These are phyloP conservation scores for Chlamydomonas sphaeroides DNA, from an alignment of 139 green algal genomes.

Conservation along the genomic window DNA sequence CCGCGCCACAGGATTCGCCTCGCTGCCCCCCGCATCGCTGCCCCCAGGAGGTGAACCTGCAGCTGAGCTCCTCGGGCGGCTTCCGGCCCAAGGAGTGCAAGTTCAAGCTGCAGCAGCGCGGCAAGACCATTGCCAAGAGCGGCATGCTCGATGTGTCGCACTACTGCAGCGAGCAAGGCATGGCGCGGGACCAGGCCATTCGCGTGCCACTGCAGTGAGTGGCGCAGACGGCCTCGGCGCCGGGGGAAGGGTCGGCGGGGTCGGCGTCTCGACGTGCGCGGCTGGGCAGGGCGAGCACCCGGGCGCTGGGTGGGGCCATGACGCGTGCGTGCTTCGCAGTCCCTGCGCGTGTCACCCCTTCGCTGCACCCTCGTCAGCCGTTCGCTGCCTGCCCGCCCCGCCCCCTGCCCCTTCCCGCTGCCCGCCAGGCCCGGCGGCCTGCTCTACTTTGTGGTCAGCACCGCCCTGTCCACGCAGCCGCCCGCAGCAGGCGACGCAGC, in stretches of 20 bases:
- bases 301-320: no score
- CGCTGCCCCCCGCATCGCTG: neutral
- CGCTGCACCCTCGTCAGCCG: no score
- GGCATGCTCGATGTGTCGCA: slow-evolving; percentile 17
- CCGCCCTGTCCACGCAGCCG: neutral
- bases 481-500: neutral
- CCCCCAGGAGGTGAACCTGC: neutral
- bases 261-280: no score
- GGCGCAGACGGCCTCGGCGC: neutral
- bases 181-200: neutral
- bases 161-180: slow-evolving; percentile 30
- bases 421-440: slow-evolving; percentile 6
- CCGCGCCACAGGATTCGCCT: no score
- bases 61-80: neutral
- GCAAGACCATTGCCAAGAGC: slow-evolving; percentile 39
- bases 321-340: no score
- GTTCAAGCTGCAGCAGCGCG: slow-evolving; percentile 16
- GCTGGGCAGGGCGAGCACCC: no score
- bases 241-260: no score
- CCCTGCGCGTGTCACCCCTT: no score
- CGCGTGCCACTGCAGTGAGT: slow-evolving; percentile 16
- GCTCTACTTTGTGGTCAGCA: slow-evolving; percentile 29
- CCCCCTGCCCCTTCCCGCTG: no score
- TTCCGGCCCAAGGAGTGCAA: neutral
- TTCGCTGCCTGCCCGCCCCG: no score